phyloP scores from a whole-genome alignment of 352 stramenopile species.

The Globisporangium paddicum region DNA sequence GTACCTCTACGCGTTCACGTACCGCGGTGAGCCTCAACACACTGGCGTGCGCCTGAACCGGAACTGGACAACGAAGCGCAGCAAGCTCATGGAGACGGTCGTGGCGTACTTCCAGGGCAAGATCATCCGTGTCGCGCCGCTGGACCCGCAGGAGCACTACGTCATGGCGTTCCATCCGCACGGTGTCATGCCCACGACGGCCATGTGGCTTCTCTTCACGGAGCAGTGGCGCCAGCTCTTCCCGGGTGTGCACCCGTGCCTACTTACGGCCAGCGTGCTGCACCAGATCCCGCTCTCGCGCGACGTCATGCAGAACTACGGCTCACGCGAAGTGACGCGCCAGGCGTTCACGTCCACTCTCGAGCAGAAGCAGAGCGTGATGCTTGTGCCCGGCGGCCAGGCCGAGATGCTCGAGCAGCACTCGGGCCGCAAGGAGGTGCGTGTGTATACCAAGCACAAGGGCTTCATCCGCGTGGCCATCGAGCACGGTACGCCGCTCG shows the following conservation, averaged over 20 bases:
- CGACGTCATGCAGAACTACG: conserved; percentile 74
- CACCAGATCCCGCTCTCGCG: conserved; percentile 75
- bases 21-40: conserved; percentile 58
- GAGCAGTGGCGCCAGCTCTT: conserved; percentile 62
- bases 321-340: conserved; percentile 67
- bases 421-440: conserved; percentile 52
- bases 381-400: conserved; percentile 77
- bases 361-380: conserved; percentile 50
- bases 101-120: conserved; percentile 61
- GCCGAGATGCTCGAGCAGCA: conserved; percentile 78
- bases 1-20: conserved; percentile 68
- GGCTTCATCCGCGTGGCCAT: conserved; percentile 79
- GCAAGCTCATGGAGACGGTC: conserved; percentile 49
- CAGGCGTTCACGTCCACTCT: conserved; percentile 50
- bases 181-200: conserved; percentile 68
- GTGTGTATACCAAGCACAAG: conserved; percentile 71
- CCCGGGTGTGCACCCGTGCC: conserved; percentile 55
- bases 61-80: conserved; percentile 35
- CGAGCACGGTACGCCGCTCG: conserved; percentile 63
- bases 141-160: conserved; percentile 62
- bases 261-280: conserved; percentile 73
- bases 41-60: conserved; percentile 47
- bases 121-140: conserved; percentile 47
- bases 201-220: conserved; percentile 79
- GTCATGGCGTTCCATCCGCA: conserved; percentile 79